phyloP scores from a whole-genome alignment of 2,329 filamentous ascomycete species.

The Microdochium trichocladiopsis region DNA sequence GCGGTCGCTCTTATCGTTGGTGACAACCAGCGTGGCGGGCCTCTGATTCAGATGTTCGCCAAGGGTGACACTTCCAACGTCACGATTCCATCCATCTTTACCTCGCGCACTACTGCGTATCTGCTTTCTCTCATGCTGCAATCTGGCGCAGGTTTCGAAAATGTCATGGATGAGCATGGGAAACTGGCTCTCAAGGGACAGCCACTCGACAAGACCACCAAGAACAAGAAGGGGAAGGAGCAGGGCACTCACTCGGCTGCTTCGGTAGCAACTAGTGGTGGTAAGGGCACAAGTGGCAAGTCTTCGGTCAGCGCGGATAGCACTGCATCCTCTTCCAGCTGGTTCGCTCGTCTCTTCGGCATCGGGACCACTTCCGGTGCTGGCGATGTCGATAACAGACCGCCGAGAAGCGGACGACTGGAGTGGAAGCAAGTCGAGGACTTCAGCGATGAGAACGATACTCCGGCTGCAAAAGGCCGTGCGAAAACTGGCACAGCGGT shows the following conservation, averaged over 20 bases:
- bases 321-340: conserved; percentile 22
- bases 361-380: conserved; percentile 20
- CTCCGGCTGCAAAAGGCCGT: conserved; percentile 31
- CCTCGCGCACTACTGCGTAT: conserved; percentile 89
- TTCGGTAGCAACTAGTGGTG: conserved; percentile 12
- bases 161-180: conserved; percentile 52
- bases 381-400: conserved; percentile 48
- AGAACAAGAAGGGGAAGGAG: conserved; percentile 26
- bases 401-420: conserved; percentile 65
- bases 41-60: conserved; percentile 96
- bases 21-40: conserved; percentile 83
- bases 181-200: conserved; percentile 48
- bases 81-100: conserved; percentile 90
- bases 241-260: conserved; percentile 17
- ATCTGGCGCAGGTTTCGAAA: conserved; percentile 55
- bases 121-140: conserved; percentile 83
- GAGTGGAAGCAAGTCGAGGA: conserved; percentile 67
- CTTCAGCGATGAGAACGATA: conserved; percentile 51
- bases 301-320: conserved; percentile 12
- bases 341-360: conserved; percentile 37
- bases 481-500: conserved; percentile 25
- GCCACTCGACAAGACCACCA: conserved; percentile 32
- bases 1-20: conserved; percentile 88
- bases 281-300: conserved; percentile 14
- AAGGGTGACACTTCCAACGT: conserved; percentile 92